Conservation (phyloP, 2,329 filamentous ascomycete species). For the Fusarium chaquense region DNA sequence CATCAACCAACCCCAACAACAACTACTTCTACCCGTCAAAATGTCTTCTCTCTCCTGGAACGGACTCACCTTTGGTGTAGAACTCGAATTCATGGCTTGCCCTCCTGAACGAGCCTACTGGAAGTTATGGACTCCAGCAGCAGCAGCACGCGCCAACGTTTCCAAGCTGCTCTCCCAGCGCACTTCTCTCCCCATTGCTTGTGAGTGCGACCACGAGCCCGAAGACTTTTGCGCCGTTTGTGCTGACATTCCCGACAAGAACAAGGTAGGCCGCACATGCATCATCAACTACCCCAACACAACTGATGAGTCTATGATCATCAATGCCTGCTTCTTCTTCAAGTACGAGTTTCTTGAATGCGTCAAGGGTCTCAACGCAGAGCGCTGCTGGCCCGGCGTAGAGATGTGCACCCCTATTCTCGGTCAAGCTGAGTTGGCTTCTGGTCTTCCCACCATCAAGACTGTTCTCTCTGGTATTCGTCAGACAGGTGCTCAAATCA, state of each 20-base stretch:
- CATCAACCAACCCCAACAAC: neutral
- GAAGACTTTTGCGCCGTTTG: slow-evolving; percentile 2
- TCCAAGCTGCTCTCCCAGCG: neutral
- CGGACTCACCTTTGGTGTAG: slow-evolving; percentile 39
- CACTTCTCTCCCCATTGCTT: slow-evolving; percentile 2
- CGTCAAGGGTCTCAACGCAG: neutral
- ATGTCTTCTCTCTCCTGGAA: slow-evolving; percentile 10
- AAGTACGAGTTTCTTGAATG: slow-evolving; percentile 16
- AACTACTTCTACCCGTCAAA: neutral
- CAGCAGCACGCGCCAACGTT: slow-evolving; percentile 17
- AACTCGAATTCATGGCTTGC: slow-evolving; percentile 42
- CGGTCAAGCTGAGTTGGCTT: slow-evolving; percentile 24
- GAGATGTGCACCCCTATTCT: slow-evolving; percentile 43
- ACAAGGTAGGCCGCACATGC: neutral
- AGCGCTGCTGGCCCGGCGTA: slow-evolving; percentile 26
- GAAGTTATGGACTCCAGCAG: neutral
- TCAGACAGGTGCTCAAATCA: slow-evolving; percentile 8
- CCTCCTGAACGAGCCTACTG: neutral
- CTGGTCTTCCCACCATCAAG: slow-evolving; percentile 22
- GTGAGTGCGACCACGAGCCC: slow-evolving; percentile 3
- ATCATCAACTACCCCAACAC: neutral
- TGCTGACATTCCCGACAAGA: neutral
- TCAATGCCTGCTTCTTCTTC: slow-evolving; percentile 29
- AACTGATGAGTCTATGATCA: neutral
- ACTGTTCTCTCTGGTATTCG: slow-evolving; percentile 25